These are phyloP conservation scores for Trametes cinnabarina DNA, from an alignment of 768 basidiomycete genomes.

Conservation along the genomic window DNA sequence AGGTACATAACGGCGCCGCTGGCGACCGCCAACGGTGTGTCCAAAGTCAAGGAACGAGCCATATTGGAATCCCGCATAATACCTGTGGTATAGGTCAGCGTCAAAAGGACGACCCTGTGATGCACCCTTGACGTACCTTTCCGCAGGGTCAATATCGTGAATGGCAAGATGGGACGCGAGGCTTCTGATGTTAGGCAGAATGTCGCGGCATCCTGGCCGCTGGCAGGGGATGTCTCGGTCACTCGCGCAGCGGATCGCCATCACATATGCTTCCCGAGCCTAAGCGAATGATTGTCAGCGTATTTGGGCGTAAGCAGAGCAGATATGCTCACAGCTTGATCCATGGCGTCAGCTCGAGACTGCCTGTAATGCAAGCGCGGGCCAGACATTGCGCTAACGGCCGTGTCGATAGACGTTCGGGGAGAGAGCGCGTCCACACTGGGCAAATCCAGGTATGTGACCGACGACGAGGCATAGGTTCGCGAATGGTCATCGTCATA, in stretches of 20 bases:
- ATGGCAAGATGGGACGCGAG: constrained; percentile 22
- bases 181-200: constrained; percentile 17
- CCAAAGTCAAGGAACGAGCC: constrained; percentile 14
- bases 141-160: constrained; percentile 18
- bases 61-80: not conserved
- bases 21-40: constrained; percentile 3
- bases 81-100: not conserved
- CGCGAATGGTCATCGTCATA: not conserved
- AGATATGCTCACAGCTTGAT: constrained; percentile 7
- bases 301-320: not conserved
- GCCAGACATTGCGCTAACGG: constrained; percentile 3
- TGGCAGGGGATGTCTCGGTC: constrained; percentile 17
- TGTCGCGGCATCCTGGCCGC: constrained; percentile 17
- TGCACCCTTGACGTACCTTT: not conserved
- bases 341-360: constrained; percentile 13
- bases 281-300: not conserved
- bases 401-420: constrained; percentile 4
- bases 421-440: not conserved
- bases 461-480: constrained; percentile 4
- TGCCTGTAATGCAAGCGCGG: constrained; percentile 11
- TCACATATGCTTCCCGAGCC: constrained; percentile 14
- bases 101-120: not conserved
- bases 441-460: constrained; percentile 8
- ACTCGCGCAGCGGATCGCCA: constrained; percentile 9
- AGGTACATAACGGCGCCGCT: constrained; percentile 3